Evolutionary conservation across 2,329 filamentous ascomycete species (phyloP), one percentile per base, ranked within the genome.

Genomic region (Reticulascus tulasneorum): DNA sequence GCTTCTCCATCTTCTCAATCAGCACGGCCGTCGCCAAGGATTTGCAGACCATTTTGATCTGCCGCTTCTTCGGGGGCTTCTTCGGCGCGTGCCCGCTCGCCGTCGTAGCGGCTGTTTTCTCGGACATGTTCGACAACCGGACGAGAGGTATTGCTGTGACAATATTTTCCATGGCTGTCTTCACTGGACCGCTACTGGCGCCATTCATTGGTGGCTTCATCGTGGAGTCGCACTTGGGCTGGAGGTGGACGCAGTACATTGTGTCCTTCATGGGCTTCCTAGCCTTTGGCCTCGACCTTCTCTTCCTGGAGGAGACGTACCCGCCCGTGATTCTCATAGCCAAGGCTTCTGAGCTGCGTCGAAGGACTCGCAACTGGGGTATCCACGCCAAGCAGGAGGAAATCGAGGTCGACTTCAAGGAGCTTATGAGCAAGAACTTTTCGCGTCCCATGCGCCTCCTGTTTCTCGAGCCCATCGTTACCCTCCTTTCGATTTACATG

Each of bases 231-330:
- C 60, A 77, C 50, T 69, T 84, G 20, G 80, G 80, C 42, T 87
- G 83, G 83, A 75, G 83, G 44, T 87, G 82, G 82, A 85, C 81
- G 5, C 73, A 82, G 62, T 86, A 82, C 54, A 59, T 83, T 19
- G 58, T 65, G 17, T 63, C 73, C 39, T 74, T 84, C 46, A 79
- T 86, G 69, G 79, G 82, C 21, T 78, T 76, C 41, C 40, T 69
- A 17, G 74, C 79, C 37, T 77, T 83, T 46, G 47, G 61, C 19
- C 62, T 83, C 31, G 75, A 83, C 52, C 38, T 83, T 6, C 44
- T 84, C 48, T 77, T 82, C 62, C 66, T 86, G 38, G 63, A 75
- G 52, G 83, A 87, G 63, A 84, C 82, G 1, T 86, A 86, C 52
- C 79, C 82, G 28, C 80, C 81, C 9, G 68, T 77, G 22, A 79